Base-by-base conservation (phyloP, 352 stramenopile species). In the Blastocystis sp. region DNA sequence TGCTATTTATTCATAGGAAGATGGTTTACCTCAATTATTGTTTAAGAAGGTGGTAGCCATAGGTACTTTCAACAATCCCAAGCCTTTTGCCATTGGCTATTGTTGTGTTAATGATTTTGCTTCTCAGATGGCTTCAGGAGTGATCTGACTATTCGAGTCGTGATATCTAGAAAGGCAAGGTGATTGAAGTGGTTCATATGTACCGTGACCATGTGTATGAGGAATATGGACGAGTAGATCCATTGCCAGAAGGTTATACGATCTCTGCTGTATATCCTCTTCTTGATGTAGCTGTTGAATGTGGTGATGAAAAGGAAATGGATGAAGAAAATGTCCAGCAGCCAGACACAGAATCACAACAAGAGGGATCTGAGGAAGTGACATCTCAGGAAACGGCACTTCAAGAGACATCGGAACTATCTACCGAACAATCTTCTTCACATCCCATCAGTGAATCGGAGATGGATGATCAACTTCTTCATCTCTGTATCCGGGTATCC, bases 51-150 rank as follows among this genome's bases (percentile, higher is more conserved):
- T 83, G 0, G 71, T 83, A 1, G 43, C 49, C 0, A 83, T 83
- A 37, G 71, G 42, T 16, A 59, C 51, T 1, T 32, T 52, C 12
- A 42, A 66, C 21, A 83, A 83, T 66, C 71, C 71, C 12, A 51
- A 51, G n/a, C 71, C 71, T 12, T 83, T 83, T 63, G 71, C 71
- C 12, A 49, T 83, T 49, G 71, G 71, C 0, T 83, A 65, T 43
- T 66, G 43, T 54, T 66, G 71, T 3, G 71, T 83, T 2, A 63
- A 29, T 24, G 58, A 83, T 42, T 66, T 83, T 39, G 11, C 12
- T 12, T 52, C 57, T 35, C 32, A 37, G 19, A 39, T 83, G n/a
- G 12, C 11, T 49, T 46, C 32, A 27, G 71, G 71, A 63, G 71
- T 83, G 6, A 19, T 67, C 54, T 14, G 1, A 37, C 3, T 46